Base-by-base conservation (phyloP, 2,329 filamentous ascomycete species). In the Fusarium fujikuroi region DNA sequence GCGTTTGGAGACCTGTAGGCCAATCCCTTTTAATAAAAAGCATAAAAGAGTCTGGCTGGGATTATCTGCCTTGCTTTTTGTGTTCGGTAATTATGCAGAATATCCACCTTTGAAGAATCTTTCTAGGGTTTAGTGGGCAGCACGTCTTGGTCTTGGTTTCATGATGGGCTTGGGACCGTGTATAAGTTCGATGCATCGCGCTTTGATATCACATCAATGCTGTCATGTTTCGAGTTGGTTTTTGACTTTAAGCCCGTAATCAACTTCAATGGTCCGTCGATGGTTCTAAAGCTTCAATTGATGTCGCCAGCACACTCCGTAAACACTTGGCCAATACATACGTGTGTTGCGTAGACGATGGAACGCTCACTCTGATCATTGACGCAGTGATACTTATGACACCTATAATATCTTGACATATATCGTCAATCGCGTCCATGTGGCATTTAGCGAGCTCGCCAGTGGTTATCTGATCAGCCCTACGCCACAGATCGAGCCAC, bases 1-100 rank as follows among this genome's bases (percentile, higher is more conserved):
- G 71, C 71, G 71, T 72, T 56, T 65, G 59, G 63, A 44, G 37
- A 34, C 37, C 47, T 73, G 39, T 46, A 73, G 52, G 50, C 71
- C 71, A 74, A 74, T 73, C 66, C 62, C 46, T 58, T 61, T 54
- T 37, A 37, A 5, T 49, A 28, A 63, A 32, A 50, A 19, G 34
- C 37, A 65, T 23, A 50, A 47, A 70, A 58, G 18, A 59, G 59
- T 61, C 42, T 67, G 62, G 58, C 59, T 58, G n/a, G 54, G 54
- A 16, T 44, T 30, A 53, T 42, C 12, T 60, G 19, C 23, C 23
- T 30, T 53, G 56, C 40, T 47, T 66, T 49, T 39, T 53, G 32
- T 19, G 23, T 42, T 32, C 25, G 18, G 18, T 15, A 43, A 19
- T 57, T 40, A 70, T 36, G 34, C 40, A 32, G 32, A 40, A 43